phyloP scores from a whole-genome alignment of 2,329 filamentous ascomycete genomes.

The Knufia petricola region DNA sequence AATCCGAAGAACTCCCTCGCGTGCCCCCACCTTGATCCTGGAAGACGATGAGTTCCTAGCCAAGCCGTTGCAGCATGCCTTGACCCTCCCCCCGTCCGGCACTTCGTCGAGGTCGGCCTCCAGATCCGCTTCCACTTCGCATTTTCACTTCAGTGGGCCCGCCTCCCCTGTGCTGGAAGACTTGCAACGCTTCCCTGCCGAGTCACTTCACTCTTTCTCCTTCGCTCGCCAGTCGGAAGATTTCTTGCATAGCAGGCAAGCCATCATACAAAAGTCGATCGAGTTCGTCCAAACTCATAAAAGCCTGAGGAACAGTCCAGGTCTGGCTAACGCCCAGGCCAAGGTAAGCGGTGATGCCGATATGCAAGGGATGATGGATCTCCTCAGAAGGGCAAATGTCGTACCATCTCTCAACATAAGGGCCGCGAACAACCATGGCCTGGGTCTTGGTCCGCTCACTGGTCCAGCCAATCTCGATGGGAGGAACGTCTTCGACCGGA shows the following conservation, averaged over 20 bases:
- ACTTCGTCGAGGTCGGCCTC: slow-evolving; percentile 47
- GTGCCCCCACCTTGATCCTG: slow-evolving; percentile 56
- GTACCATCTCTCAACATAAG: slow-evolving; percentile 45
- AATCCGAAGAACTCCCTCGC: slow-evolving; percentile 68
- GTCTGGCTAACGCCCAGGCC: slow-evolving; percentile 73
- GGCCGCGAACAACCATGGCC: slow-evolving; percentile 1
- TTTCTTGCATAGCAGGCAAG: slow-evolving; percentile 80
- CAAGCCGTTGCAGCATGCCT: slow-evolving; percentile 53
- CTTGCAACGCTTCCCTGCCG: slow-evolving; percentile 81
- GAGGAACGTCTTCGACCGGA: slow-evolving; percentile 76
- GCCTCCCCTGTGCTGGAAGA: slow-evolving; percentile 71
- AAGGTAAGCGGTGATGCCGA: slow-evolving; percentile 74
- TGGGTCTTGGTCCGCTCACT: slow-evolving; percentile 57
- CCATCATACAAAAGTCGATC: slow-evolving; percentile 82
- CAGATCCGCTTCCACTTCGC: slow-evolving; percentile 22
- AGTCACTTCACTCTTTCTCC: slow-evolving; percentile 95
- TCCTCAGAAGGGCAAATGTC: slow-evolving; percentile 71
- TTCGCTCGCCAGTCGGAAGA: slow-evolving; percentile 95
- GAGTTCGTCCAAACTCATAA: slow-evolving; percentile 94
- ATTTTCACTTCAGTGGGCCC: slow-evolving; percentile 51
- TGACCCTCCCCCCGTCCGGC: slow-evolving; percentile 60
- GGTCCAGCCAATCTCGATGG: slow-evolving; percentile 65
- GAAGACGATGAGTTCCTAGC: slow-evolving; percentile 49
- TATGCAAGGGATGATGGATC: slow-evolving; percentile 80
- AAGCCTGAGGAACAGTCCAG: slow-evolving; percentile 66